Evolutionary conservation across 352 stramenopile species (phyloP).

Genomic region (Pilasporangium apinafurcum): DNA sequence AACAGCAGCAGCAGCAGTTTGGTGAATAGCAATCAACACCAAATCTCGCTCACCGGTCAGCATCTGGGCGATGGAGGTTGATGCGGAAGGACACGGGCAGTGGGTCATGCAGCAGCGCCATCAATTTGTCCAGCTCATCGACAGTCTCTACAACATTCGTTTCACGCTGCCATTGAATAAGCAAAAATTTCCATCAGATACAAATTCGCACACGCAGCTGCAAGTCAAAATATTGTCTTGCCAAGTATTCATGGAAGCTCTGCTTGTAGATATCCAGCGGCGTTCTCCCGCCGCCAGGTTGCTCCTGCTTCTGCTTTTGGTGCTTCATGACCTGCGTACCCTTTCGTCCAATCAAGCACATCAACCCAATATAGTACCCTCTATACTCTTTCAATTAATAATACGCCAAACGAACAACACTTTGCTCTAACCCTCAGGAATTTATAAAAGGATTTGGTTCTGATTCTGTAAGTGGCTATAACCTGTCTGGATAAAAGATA

Average conservation of each 20-base stretch:
- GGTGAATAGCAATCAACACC: neutral
- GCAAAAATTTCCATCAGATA: constrained; percentile 15
- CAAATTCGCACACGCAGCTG: constrained; percentile 8
- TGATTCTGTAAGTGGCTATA: too few relatives aligned
- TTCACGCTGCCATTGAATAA: constrained; percentile 24
- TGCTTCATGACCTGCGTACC: too few relatives aligned
- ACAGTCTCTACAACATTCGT: constrained; percentile 47
- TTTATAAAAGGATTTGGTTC: too few relatives aligned
- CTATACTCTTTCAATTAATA: too few relatives aligned
- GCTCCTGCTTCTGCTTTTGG: neutral
- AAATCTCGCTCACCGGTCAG: constrained; percentile 19
- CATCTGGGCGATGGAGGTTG: constrained; percentile 64
- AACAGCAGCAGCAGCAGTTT: neutral
- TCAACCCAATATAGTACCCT: too few relatives aligned
- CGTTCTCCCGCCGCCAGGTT: constrained; percentile 29
- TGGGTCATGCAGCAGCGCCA: constrained; percentile 69
- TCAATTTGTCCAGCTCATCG: constrained; percentile 50
- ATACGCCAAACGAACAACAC: too few relatives aligned
- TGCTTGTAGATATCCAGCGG: constrained; percentile 74
- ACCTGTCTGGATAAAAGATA: too few relatives aligned
- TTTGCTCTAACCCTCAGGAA: too few relatives aligned
- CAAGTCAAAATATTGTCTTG: too few relatives aligned
- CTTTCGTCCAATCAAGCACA: too few relatives aligned
- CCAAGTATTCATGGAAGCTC: constrained; percentile 78
- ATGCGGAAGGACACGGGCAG: constrained; percentile 79